phyloP scores from a whole-genome alignment of 2,329 filamentous ascomycete genomes.

The Hortaea werneckii region DNA sequence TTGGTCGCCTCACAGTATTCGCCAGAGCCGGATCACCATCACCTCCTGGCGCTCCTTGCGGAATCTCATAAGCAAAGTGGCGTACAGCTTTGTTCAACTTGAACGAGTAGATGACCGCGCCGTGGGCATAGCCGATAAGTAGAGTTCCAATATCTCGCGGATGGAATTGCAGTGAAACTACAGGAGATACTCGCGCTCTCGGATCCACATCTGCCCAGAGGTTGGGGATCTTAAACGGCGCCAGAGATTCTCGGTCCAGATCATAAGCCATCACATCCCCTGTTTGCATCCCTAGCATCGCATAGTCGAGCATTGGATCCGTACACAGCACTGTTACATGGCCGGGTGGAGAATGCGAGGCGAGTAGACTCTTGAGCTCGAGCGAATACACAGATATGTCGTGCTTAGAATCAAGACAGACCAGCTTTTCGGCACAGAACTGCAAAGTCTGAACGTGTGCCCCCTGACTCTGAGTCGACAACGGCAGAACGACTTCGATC shows the following conservation, averaged over 20 bases:
- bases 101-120: slow-evolving; percentile 85
- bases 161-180: slow-evolving; percentile 76
- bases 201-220: slow-evolving; percentile 71
- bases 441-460: slow-evolving; percentile 68
- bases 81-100: slow-evolving; percentile 74
- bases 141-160: slow-evolving; percentile 87
- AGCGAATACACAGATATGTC: slow-evolving; percentile 79
- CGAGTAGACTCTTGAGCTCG: slow-evolving; percentile 54
- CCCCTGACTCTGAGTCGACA: slow-evolving; percentile 55
- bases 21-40: slow-evolving; percentile 54
- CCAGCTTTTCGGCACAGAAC: slow-evolving; percentile 75
- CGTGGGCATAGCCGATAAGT: slow-evolving; percentile 80
- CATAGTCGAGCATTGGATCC: slow-evolving; percentile 90
- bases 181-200: slow-evolving; percentile 50
- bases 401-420: slow-evolving; percentile 77
- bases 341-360: slow-evolving; percentile 66
- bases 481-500: slow-evolving; percentile 63
- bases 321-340: slow-evolving; percentile 64
- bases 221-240: slow-evolving; percentile 74
- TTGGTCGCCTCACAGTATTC: slow-evolving; percentile 57
- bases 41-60: slow-evolving; percentile 71
- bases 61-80: slow-evolving; percentile 75
- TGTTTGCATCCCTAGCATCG: slow-evolving; percentile 57
- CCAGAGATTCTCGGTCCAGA: slow-evolving; percentile 67
- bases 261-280: slow-evolving; percentile 88